Base-by-base conservation (phyloP, 192 early-diverging fungal genomes). In the Geranomyces michiganensis region DNA sequence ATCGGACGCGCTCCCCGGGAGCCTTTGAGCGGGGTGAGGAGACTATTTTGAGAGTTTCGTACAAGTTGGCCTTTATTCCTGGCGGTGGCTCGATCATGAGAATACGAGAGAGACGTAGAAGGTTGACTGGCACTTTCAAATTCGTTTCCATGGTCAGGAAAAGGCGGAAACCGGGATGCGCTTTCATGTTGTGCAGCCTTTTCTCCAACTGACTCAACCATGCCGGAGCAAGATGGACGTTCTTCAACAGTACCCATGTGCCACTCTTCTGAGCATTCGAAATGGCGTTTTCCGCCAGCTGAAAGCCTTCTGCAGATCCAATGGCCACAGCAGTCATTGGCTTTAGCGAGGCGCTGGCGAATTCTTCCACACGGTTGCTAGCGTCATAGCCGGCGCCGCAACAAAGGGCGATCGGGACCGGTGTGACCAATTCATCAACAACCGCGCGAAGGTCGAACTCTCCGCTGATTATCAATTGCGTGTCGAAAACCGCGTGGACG, bases 121-220 rank as follows among this genome's bases (percentile, higher is more conserved):
- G 77, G 71, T 94, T 97, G 30, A 91, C 89, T 0, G 98, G 95
- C 33, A 99, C 94, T 31, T 89, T 92, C n/a, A 96, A 93, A 76
- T 95, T 93, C 45, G 93, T 96, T 80, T 99, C 98, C 88, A 93
- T 95, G 1, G 98, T 99, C 71, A 99, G 80, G 83, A 99, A 99
- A 56, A 99, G 81, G 45, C 96, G 87, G 89, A 99, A 99, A 46
- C 82, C 85, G 1, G 46, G 26, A 77, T 94, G 85, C 1, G 96
- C 82, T 68, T 94, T 94, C 76, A 96, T 72, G 36, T 88, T 85
- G 68, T 95, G 92, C 67, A 98, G 79, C 68, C 90, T 85, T 88
- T 99, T 99, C 82, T 99, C 96, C 6, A 99, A 87, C 75, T 94
- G 92, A 47, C 88, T 86, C 6, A 99, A 85, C 98, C 98, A 99